These are phyloP conservation scores for Sporobolomyces phaffii DNA, from an alignment of 768 basidiomycete genomes.

Conservation along the genomic window DNA sequence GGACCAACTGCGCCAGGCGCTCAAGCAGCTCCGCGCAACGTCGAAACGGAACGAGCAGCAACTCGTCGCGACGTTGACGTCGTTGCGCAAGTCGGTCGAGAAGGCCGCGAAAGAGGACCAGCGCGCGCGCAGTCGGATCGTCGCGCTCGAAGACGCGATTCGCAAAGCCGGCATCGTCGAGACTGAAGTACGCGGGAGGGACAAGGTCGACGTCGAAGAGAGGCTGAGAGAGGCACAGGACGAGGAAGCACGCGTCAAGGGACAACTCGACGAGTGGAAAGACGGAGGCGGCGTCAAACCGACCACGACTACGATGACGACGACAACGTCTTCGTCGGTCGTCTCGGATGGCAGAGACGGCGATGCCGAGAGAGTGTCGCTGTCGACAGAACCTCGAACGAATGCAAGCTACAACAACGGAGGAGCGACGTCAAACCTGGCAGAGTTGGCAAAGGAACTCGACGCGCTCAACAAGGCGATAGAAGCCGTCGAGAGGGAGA, in stretches of 20 bases:
- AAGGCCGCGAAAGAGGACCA: conserved; percentile 39
- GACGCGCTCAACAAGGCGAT: conserved; percentile 35
- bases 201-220: conserved; percentile 12
- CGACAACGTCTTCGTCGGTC: no score
- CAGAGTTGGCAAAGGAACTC: conserved; percentile 33
- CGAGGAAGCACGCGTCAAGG: conserved; percentile 6
- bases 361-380: no score
- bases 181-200: background rate
- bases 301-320: no score
- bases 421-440: conserved; percentile 4
- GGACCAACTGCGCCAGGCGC: conserved; percentile 4
- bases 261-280: background rate
- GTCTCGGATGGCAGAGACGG: no score
- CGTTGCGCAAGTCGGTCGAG: conserved; percentile 25
- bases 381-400: no score
- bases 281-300: background rate
- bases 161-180: conserved; percentile 19
- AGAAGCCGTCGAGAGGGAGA: conserved; percentile 15
- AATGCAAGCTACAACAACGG: background rate
- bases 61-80: conserved; percentile 8
- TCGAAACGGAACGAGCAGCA: conserved; percentile 22
- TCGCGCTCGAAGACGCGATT: conserved; percentile 30
- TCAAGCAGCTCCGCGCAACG: conserved; percentile 23
- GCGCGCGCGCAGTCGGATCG: conserved; percentile 33
- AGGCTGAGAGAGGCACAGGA: background rate